Conservation (phyloP, 345 rosid genomes). For the Camelina laxa region DNA sequence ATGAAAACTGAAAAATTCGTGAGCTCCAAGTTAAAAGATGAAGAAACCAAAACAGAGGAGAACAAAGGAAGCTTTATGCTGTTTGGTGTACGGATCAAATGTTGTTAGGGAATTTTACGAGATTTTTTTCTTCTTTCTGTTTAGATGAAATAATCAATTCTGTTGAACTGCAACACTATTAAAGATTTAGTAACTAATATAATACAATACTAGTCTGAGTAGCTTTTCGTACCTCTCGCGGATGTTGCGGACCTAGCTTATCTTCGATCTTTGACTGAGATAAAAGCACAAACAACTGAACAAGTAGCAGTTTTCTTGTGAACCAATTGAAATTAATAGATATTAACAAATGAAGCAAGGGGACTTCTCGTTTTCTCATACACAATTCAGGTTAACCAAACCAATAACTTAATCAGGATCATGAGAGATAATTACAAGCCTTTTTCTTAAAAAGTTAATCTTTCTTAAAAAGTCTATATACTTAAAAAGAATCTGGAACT, state of each 20-base stretch:
- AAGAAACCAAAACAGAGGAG: slow-evolving; percentile 34
- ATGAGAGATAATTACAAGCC: too few species aligned
- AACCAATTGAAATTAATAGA: too few species aligned
- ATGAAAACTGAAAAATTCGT: background rate
- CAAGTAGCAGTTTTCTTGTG: background rate
- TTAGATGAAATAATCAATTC: background rate
- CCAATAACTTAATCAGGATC: too few species aligned
- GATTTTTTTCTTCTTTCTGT: background rate
- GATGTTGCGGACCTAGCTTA: background rate
- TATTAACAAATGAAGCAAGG: too few species aligned
- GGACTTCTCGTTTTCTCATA: too few species aligned
- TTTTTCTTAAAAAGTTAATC: too few species aligned
- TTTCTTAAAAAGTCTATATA: too few species aligned
- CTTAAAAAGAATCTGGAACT: too few species aligned
- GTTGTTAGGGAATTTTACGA: background rate
- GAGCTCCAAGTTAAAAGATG: slow-evolving; percentile 30
- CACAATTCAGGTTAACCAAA: too few species aligned
- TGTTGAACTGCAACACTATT: background rate
- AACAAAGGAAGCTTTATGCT: slow-evolving; percentile 44
- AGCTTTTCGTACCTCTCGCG: background rate
- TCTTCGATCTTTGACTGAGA: background rate
- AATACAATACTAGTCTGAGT: background rate
- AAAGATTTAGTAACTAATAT: slow-evolving; percentile 16
- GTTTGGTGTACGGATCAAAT: slow-evolving; percentile 58
- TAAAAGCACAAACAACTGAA: too few species aligned